phyloP scores from a whole-genome alignment of 768 basidiomycete genomes.

The Austroboletus eburneus region DNA sequence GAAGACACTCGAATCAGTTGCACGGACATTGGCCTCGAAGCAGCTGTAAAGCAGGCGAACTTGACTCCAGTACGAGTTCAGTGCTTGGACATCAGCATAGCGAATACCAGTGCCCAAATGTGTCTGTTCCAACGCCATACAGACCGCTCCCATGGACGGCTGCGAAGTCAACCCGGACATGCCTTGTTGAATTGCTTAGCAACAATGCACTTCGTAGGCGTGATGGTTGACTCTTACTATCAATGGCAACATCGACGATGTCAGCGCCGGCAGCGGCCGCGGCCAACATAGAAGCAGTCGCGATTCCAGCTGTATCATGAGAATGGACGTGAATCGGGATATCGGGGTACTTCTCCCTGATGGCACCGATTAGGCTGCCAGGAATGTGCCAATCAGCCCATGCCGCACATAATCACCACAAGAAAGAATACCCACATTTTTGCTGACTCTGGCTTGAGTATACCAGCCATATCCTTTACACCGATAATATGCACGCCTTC shows the following conservation, averaged over 20 bases:
- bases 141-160: conserved; percentile 97
- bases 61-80: conserved; percentile 98
- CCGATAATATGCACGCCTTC: conserved; percentile 97
- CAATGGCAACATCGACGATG: conserved; percentile 96
- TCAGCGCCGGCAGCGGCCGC: conserved; percentile 96
- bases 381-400: conserved; percentile 6
- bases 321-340: conserved; percentile 99
- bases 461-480: conserved; percentile 98
- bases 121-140: conserved; percentile 93
- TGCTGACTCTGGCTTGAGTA: conserved; percentile 93
- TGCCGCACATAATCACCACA: neutral
- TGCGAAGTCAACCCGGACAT: conserved; percentile 99
- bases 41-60: conserved; percentile 92
- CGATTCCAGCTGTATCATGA: conserved; percentile 98
- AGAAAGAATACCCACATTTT: conserved; percentile 56
- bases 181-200: conserved; percentile 45
- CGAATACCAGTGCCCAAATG: conserved; percentile 91
- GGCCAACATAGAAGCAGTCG: conserved; percentile 96
- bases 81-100: conserved; percentile 93
- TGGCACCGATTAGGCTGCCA: conserved; percentile 82
- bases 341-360: conserved; percentile 94
- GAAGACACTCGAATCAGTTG: conserved; percentile 96
- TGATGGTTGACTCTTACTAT: conserved; percentile 58
- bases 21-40: conserved; percentile 97
- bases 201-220: neutral